Conservation (phyloP, 768 basidiomycete species). For the Calocera cornea region DNA sequence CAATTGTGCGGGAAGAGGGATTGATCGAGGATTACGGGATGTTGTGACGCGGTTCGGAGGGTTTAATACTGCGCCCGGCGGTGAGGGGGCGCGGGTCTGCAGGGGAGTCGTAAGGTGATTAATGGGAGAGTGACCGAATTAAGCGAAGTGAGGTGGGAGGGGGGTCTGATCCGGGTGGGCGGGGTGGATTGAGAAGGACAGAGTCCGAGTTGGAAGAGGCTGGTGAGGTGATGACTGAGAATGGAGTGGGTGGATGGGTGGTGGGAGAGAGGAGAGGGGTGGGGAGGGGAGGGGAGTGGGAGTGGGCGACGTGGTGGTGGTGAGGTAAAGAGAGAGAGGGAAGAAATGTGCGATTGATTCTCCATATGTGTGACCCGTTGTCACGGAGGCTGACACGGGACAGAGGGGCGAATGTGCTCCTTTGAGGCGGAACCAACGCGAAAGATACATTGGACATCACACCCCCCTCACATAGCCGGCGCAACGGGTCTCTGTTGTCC, state of each 20-base stretch:
- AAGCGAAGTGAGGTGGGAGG: neutral
- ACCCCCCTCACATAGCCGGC: neutral
- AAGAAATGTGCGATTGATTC: neutral
- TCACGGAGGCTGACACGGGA: neutral
- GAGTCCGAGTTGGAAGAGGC: neutral
- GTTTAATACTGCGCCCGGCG: neutral
- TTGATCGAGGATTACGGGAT: neutral
- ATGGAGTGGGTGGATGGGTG: too few species aligned
- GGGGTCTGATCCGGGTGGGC: neutral
- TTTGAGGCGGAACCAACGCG: neutral
- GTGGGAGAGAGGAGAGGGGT: neutral
- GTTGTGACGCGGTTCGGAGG: neutral
- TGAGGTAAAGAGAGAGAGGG: neutral
- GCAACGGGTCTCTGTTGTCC: neutral
- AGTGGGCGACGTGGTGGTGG: neutral
- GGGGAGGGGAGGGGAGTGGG: neutral
- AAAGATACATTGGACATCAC: neutral
- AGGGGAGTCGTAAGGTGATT: neutral
- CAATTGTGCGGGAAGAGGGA: neutral
- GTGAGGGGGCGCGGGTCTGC: neutral
- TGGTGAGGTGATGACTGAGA: neutral
- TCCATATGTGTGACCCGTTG: neutral
- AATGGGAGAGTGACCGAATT: neutral
- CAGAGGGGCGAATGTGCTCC: too few species aligned
- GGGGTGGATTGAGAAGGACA: neutral